Evolutionary conservation across 202 grass and related monocot species (phyloP).

Genomic region (Zizania palustris): DNA sequence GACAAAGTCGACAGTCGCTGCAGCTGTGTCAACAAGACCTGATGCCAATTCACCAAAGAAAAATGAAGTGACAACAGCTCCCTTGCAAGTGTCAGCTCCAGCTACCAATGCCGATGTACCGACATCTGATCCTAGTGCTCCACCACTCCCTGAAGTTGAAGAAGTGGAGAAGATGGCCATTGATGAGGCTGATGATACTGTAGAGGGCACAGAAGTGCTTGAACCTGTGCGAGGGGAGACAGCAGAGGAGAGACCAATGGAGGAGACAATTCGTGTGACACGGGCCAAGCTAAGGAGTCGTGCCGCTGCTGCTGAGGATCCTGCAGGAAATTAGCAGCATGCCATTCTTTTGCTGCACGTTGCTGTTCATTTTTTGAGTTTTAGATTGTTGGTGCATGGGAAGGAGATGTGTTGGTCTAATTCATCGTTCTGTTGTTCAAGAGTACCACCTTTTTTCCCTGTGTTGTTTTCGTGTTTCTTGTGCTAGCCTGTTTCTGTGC

Average conservation of each 20-base stretch:
- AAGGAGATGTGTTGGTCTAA: constrained; percentile 28
- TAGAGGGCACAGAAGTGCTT: constrained; percentile 41
- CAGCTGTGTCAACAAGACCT: constrained; percentile 41
- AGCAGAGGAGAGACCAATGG: constrained; percentile 66
- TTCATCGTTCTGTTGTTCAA: constrained; percentile 36
- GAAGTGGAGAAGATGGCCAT: constrained; percentile 47
- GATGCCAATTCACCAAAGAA: constrained; percentile 44
- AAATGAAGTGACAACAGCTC: constrained; percentile 31
- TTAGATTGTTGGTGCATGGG: constrained; percentile 40
- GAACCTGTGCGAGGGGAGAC: constrained; percentile 17
- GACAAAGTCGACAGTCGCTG: not conserved
- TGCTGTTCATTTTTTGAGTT: constrained; percentile 10
- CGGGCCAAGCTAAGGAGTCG: constrained; percentile 75
- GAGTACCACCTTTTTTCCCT: constrained; percentile 9
- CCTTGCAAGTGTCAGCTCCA: constrained; percentile 27
- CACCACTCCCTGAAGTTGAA: constrained; percentile 40
- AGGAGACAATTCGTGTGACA: constrained; percentile 84
- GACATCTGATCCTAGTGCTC: constrained; percentile 22
- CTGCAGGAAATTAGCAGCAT: constrained; percentile 47
- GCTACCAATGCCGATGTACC: constrained; percentile 14
- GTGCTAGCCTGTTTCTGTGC: constrained; percentile 27
- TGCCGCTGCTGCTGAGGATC: constrained; percentile 37
- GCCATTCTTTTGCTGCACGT: constrained; percentile 32
- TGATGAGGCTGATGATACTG: constrained; percentile 29
- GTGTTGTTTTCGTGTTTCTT: constrained; percentile 7